Evolutionary conservation across 352 stramenopile species (phyloP), one percentile per base, ranked within the genome.

Genomic region (Elongisporangium undulatum): DNA sequence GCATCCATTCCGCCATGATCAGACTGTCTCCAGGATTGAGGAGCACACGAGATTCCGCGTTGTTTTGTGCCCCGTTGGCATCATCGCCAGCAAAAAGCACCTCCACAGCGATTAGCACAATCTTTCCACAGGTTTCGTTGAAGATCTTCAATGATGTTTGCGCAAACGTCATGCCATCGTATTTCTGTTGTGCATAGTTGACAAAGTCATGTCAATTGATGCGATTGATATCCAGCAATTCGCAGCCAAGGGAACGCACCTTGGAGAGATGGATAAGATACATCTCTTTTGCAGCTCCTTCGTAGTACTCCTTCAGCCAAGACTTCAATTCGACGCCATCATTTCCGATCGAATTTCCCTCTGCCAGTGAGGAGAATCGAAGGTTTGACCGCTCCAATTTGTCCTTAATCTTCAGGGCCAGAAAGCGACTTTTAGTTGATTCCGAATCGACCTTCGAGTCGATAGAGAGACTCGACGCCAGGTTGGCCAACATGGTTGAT

Each of bases 401-500:
- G 29, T 72, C 64, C 17, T 75, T 82, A 26, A 56, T n/a, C 16
- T 69, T 61, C n/a, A 63, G 54, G 5, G 52, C 49, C 9, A 72
- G 56, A 5, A 64, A 26, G 6, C 66, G 53, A 0, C 34, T 49
- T 19, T 69, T 67, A 5, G 17, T 51, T 16, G 60, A 39, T 41
- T 59, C 19, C 3, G 59, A 61, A 1, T 68, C 49, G 12, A 68
- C 38, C 17, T 64, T 64, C n/a, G 58, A 72, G 49, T 87, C 73
- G 34, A 90, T 66, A 10, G 85, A 92, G 13, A 95, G 67, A 60
- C 85, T 93, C 7, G 83, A 81, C n/a, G 72, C 75, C 5, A 96
- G 56, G 49, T 96, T 96, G 4, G 87, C 79, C 19, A 96, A 64
- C 76, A 96, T 87, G 3, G 89, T 96, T 5, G 84, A 92, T 13